Evolutionary conservation across 2,329 filamentous ascomycete species (phyloP).

Genomic region (Talaromyces sp.): DNA sequence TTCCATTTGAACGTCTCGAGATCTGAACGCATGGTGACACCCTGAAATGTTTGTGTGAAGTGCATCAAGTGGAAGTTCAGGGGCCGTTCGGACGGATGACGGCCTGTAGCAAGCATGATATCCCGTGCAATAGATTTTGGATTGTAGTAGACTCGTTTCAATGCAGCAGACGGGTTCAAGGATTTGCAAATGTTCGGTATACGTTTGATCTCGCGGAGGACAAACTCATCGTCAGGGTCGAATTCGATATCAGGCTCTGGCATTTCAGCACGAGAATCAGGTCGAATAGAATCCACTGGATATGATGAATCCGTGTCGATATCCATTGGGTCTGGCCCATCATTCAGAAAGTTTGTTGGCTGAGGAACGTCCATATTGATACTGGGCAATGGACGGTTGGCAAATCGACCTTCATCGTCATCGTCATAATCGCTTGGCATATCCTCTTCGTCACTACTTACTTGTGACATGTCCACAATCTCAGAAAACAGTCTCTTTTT

Average conservation of each 20-base stretch:
- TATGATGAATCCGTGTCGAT: constrained; percentile 9
- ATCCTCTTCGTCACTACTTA: constrained; percentile 30
- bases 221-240: constrained; percentile 15
- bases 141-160: constrained; percentile 53
- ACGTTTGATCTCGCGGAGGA: constrained; percentile 24
- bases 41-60: constrained; percentile 41
- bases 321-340: constrained; percentile 8
- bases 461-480: constrained; percentile 50
- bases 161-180: constrained; percentile 38
- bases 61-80: constrained; percentile 59
- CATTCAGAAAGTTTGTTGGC: neutral
- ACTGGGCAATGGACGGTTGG: neutral
- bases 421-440: constrained; percentile 34
- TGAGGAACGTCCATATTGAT: neutral
- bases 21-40: constrained; percentile 48
- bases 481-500: constrained; percentile 54
- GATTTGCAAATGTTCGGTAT: constrained; percentile 42
- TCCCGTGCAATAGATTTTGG: constrained; percentile 61
- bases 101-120: constrained; percentile 58
- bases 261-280: constrained; percentile 5
- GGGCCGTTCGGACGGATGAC: constrained; percentile 56
- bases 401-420: constrained; percentile 20
- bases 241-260: constrained; percentile 11
- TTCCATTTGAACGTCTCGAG: constrained; percentile 60
- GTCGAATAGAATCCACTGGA: neutral